Evolutionary conservation across 2,329 filamentous ascomycete genomes (phyloP).

Genomic region (Nothophoma quercina): DNA sequence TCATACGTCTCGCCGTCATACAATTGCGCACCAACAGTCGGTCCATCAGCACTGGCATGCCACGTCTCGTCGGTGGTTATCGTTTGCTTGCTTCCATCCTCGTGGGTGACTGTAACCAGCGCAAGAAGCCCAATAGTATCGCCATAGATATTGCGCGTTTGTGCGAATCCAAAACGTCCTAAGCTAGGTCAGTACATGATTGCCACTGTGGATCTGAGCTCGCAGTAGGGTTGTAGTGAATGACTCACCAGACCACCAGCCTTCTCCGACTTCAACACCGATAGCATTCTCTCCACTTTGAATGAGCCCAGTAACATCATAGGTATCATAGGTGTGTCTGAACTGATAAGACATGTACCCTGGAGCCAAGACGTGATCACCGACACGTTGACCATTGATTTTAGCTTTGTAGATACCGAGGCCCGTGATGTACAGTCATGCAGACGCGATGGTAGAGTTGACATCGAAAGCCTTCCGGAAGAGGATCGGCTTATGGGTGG

Average conservation of each 20-base stretch:
- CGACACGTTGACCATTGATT: constrained; percentile 25
- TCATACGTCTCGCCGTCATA: constrained; percentile 65
- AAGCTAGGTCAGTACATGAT: background rate
- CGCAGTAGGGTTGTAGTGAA: too few relatives aligned
- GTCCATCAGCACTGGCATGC: constrained; percentile 40
- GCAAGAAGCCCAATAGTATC: constrained; percentile 52
- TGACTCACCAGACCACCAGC: constrained; percentile 56
- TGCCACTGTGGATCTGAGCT: too few relatives aligned
- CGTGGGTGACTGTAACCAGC: constrained; percentile 49
- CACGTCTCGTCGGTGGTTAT: constrained; percentile 52
- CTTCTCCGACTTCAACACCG: constrained; percentile 56
- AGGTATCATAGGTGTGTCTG: constrained; percentile 62
- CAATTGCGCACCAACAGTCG: constrained; percentile 53
- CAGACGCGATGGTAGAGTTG: constrained; percentile 1
- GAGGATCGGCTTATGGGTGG: constrained; percentile 39
- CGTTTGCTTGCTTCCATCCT: constrained; percentile 38
- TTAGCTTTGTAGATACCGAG: constrained; percentile 26
- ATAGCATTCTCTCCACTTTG: constrained; percentile 49
- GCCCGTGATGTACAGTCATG: constrained; percentile 27
- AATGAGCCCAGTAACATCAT: constrained; percentile 39
- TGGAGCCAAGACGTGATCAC: constrained; percentile 53
- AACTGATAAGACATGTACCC: constrained; percentile 61
- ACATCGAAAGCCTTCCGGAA: constrained; percentile 45
- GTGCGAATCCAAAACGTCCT: background rate
- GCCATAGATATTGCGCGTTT: constrained; percentile 47